Evolutionary conservation across 2,329 filamentous ascomycete genomes (phyloP).

Genomic region (Chalaropsis ovoidea): DNA sequence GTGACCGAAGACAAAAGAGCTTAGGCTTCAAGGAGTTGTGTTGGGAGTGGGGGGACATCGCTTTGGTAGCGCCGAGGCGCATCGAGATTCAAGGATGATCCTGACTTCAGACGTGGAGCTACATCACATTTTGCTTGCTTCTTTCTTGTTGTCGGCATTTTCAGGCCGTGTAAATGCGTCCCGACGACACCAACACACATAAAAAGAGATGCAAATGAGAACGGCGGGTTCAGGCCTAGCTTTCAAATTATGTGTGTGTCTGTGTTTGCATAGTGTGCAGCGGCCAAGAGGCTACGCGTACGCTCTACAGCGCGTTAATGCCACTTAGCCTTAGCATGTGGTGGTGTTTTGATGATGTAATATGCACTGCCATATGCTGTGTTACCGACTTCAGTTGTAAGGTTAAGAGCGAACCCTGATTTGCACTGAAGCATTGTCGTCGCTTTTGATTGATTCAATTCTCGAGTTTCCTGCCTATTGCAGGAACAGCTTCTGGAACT

Average conservation of each 20-base stretch:
- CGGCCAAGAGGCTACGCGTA: not conserved
- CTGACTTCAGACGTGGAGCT: not conserved
- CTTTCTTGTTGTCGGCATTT: no score
- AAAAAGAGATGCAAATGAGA: no score
- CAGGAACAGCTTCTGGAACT: slow-evolving; percentile 4
- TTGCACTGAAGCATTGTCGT: not conserved
- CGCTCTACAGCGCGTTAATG: not conserved
- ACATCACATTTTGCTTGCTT: no score
- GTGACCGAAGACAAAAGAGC: not conserved
- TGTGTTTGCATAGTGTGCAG: no score
- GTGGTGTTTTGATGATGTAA: not conserved
- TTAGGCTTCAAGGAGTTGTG: slow-evolving; percentile 8
- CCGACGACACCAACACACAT: no score
- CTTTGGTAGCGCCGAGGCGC: not conserved
- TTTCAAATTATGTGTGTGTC: no score
- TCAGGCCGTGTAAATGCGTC: no score
- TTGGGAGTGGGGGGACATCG: not conserved
- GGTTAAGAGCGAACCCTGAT: slow-evolving; percentile 6
- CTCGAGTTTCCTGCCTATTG: not conserved
- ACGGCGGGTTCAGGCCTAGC: no score
- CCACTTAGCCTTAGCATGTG: not conserved
- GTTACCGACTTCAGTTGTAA: slow-evolving; percentile 7
- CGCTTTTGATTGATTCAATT: not conserved
- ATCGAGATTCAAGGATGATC: slow-evolving; percentile 9
- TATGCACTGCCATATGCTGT: slow-evolving; percentile 7